Base-by-base conservation (phyloP, 2,329 filamentous ascomycete species). In the Trichoderma sp. region DNA sequence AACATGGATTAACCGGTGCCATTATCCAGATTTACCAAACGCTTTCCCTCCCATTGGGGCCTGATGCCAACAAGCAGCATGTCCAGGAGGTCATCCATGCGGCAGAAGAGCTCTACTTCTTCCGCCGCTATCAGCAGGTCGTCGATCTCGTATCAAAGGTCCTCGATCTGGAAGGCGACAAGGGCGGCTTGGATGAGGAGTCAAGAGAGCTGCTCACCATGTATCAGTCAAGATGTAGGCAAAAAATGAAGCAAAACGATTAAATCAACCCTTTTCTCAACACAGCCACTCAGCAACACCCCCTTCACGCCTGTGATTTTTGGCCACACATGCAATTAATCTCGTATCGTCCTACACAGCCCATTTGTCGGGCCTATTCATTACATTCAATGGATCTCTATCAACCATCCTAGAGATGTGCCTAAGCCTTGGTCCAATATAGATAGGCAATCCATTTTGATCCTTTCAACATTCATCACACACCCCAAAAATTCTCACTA, bases 81-180 rank as follows among this genome's bases (percentile, higher is more conserved):
- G 80, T 82, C 1, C 86, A 89, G 74, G 82, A 85, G n/a, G 75
- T 87, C 11, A 72, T 88, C 24, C 86, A 89, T 75, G 87, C 87
- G 0, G 84, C 87, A 8, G 87, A 89, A 76, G 87, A 89, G 78
- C 80, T 89, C 58, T 89, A 89, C 75, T 89, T 87, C 77, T 85
- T 85, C 74, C 79, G 82, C 6, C 79, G 83, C 39, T 89, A 83
- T 71, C 77, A 78, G 1, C 83, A 86, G 69, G 86, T 83, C 2
- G 79, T 82, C n/a, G 75, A 76, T 12, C 83, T 89, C 58, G 78
- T 84, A 6, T 70, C 75, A 3, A 74, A 76, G 5, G 78, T 84
- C 0, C 76, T 87, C 6, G 74, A 75, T 7, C 75, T 73, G 3
- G 77, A 77, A 5, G 76, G 74, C 8, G 77, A 74, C 15, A 75